Base-by-base conservation (phyloP, 768 basidiomycete species). In the Auriscalpium orientale region DNA sequence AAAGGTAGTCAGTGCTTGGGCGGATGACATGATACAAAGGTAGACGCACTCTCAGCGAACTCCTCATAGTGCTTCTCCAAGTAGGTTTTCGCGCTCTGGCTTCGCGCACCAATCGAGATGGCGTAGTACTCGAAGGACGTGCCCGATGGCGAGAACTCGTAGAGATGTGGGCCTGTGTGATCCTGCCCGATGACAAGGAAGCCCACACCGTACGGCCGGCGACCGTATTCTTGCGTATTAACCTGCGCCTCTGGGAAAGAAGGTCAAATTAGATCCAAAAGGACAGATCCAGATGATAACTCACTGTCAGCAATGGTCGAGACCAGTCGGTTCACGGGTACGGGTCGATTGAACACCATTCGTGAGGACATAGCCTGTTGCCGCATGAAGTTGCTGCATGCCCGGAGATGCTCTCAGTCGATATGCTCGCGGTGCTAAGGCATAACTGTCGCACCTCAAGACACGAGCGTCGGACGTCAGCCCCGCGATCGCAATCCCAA, bases 401-500 rank as follows among this genome's bases (percentile, higher is more conserved):
- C 15, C 28, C 28, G 5, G 28, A 28, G 28, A 37, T 12, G 36
- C 33, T 16, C 20, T n/a, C 22, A 36, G 21, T 28, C 6, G 16
- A 3, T 56, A 36, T 18, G 18, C 9, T n/a, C 50, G 16, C 34
- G 49, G 21, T 20, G 8, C 15, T 12, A 8, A 15, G 33, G 18
- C 11, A 8, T 11, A n/a, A 9, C n/a, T 46, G 18, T 10, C 79
- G 58, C 62, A 94, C 95, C 92, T 95, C 64, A 99, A 72, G 2
- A 98, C 97, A 69, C 97, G 89, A 46, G 97, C 97, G 76, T 99
- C 97, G 47, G 91, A 94, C 9, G 97, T 99, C 59, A 99, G 76
- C n/a, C 97, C 97, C 51, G 97, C 97, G 69, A 99, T 98, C 49
- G 95, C 95, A 66, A 99, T 93, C n/a, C 97, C 97, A 64, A 97